phyloP scores from a whole-genome alignment of 208 protist species.

The Trypanosoma cruzi region DNA sequence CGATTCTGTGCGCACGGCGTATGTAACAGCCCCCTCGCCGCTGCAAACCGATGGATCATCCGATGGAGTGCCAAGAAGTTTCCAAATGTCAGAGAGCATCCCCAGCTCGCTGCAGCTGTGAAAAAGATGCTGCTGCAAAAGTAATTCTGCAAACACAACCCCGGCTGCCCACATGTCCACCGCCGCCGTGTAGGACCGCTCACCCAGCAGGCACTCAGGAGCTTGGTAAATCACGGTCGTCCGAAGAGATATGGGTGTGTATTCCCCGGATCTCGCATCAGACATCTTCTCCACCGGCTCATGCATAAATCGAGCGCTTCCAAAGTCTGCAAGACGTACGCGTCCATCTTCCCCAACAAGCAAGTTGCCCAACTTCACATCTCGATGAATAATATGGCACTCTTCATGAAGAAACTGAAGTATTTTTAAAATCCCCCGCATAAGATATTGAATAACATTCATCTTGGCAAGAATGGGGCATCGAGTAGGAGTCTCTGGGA shows the following conservation, averaged over 20 bases:
- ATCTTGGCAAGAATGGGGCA: slow-evolving; percentile 39
- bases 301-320: slow-evolving; percentile 68
- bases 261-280: slow-evolving; percentile 14
- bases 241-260: slow-evolving; percentile 72
- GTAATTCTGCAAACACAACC: slow-evolving; percentile 86
- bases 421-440: slow-evolving; percentile 73
- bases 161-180: slow-evolving; percentile 89
- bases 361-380: slow-evolving; percentile 92
- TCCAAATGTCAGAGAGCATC: slow-evolving; percentile 78
- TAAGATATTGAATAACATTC: slow-evolving; percentile 67
- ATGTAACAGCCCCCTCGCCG: slow-evolving; percentile 4
- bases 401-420: slow-evolving; percentile 72
- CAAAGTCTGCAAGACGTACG: slow-evolving; percentile 90
- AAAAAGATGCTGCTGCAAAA: slow-evolving; percentile 82
- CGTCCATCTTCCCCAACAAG: slow-evolving; percentile 62
- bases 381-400: slow-evolving; percentile 82
- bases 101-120: slow-evolving; percentile 63
- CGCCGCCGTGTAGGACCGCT: slow-evolving; percentile 47
- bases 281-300: slow-evolving; percentile 2
- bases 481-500: not conserved
- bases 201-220: slow-evolving; percentile 80
- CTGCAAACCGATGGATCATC: not conserved
- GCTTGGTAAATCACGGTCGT: slow-evolving; percentile 90
- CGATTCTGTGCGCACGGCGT: slow-evolving; percentile 27
- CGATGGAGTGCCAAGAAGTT: slow-evolving; percentile 63